These are phyloP conservation scores for Nitzschia sp. DNA, from an alignment of 108 stramenopile species.

Conservation along the genomic window DNA sequence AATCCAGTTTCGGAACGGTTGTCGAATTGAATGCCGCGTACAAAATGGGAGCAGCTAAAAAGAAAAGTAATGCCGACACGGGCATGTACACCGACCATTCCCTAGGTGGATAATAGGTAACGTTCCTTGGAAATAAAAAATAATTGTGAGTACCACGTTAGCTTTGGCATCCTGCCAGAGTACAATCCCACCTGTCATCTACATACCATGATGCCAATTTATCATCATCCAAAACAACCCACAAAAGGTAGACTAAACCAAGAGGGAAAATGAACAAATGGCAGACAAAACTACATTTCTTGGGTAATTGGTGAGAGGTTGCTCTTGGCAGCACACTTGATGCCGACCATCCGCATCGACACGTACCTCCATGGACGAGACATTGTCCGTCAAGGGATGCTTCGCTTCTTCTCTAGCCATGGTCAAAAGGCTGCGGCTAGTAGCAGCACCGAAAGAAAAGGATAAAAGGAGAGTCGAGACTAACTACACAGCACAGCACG, in stretches of 20 bases:
- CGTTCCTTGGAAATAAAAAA: conserved; percentile 17
- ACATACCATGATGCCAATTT: conserved; percentile 10
- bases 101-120: conserved; percentile 31
- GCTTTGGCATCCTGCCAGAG: background rate
- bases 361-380: too few relatives aligned
- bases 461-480: too few relatives aligned
- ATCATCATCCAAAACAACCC: conserved; percentile 22
- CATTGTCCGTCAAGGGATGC: too few relatives aligned
- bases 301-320: too few relatives aligned
- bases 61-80: conserved; percentile 23
- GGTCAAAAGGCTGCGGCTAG: background rate
- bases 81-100: conserved; percentile 31
- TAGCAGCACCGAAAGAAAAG: background rate
- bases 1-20: conserved; percentile 26
- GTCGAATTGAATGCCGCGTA: conserved; percentile 29
- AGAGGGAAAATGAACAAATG: conserved; percentile 31
- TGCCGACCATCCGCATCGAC: too few relatives aligned
- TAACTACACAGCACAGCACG: too few relatives aligned
- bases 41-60: conserved; percentile 29
- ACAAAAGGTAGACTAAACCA: conserved; percentile 16
- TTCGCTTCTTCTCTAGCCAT: background rate
- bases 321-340: too few relatives aligned
- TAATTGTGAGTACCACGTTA: background rate
- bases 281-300: conserved; percentile 40
- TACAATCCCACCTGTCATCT: background rate